phyloP scores from a whole-genome alignment of 352 stramenopile genomes.

The Phytopythium cucurbitacearum region DNA sequence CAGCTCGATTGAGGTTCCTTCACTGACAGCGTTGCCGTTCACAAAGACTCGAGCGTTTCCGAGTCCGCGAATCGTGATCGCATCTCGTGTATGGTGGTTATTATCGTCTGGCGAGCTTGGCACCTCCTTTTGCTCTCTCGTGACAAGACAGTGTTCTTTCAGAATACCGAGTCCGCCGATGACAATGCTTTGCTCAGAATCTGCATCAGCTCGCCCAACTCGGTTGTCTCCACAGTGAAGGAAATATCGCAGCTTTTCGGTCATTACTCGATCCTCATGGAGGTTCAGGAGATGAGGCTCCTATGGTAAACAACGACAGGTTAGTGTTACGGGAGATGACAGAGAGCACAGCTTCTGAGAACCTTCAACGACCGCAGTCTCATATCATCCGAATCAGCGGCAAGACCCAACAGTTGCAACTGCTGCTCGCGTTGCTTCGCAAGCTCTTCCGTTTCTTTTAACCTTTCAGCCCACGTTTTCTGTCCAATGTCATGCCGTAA shows the following conservation, averaged over 20 bases:
- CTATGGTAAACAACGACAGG: constrained; percentile 4
- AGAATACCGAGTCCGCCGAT: constrained; percentile 74
- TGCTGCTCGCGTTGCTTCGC: constrained; percentile 77
- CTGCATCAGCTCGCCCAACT: constrained; percentile 60
- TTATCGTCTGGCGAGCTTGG: no score
- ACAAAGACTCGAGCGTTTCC: constrained; percentile 58
- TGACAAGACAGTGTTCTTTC: constrained; percentile 68
- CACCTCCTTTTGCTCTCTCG: constrained; percentile 1
- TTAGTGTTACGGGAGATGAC: no score
- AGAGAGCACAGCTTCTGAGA: no score
- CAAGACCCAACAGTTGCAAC: constrained; percentile 61
- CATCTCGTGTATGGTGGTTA: neutral
- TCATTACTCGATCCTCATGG: constrained; percentile 86
- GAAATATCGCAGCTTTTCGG: constrained; percentile 81
- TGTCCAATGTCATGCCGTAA: constrained; percentile 2
- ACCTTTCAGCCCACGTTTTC: constrained; percentile 78
- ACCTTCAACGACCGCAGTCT: constrained; percentile 51
- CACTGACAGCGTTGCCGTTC: constrained; percentile 53
- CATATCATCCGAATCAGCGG: constrained; percentile 51
- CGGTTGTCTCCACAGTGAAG: constrained; percentile 50
- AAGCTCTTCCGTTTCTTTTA: constrained; percentile 83
- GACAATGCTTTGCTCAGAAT: constrained; percentile 70
- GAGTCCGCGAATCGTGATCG: constrained; percentile 1
- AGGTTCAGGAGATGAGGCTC: constrained; percentile 83
- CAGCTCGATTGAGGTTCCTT: constrained; percentile 27